Evolutionary conservation across 2,329 filamentous ascomycete genomes (phyloP).

Genomic region (Aspergillaceae sp.): DNA sequence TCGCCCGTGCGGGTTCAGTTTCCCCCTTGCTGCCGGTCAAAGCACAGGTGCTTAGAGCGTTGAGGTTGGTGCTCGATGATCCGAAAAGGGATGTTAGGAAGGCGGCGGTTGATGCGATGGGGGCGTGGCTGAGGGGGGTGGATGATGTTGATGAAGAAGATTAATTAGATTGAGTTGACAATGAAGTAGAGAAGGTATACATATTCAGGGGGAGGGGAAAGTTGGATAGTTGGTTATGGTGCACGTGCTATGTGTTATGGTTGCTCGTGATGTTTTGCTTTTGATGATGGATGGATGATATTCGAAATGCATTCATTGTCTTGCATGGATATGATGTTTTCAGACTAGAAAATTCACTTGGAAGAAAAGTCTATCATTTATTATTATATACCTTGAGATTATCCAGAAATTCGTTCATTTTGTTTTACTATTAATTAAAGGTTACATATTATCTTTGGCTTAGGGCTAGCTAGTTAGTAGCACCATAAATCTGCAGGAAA

Average conservation of each 20-base stretch:
- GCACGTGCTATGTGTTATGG: no score
- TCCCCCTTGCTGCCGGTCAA: conserved; percentile 49
- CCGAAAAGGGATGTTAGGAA: conserved; percentile 53
- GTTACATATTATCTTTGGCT: no score
- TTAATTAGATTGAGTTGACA: conserved; percentile 9
- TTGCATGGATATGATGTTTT: no score
- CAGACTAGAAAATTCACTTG: no score
- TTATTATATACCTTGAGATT: no score
- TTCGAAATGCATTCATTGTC: no score
- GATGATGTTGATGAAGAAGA: conserved; percentile 53
- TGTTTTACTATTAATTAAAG: no score
- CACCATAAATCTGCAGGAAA: no score
- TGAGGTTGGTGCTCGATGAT: conserved; percentile 53
- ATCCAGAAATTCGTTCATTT: no score
- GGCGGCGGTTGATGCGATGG: conserved; percentile 53
- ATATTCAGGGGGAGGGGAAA: not conserved
- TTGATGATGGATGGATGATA: not conserved
- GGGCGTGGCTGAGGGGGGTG: conserved; percentile 49
- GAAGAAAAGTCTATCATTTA: no score
- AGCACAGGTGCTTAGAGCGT: conserved; percentile 47
- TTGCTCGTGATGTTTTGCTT: not conserved
- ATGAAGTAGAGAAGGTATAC: no score
- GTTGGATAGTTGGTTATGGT: not conserved
- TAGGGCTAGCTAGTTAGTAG: no score
- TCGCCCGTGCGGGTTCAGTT: conserved; percentile 19